Conservation (phyloP, 2,329 filamentous ascomycete species). For the Xylariales sp. region DNA sequence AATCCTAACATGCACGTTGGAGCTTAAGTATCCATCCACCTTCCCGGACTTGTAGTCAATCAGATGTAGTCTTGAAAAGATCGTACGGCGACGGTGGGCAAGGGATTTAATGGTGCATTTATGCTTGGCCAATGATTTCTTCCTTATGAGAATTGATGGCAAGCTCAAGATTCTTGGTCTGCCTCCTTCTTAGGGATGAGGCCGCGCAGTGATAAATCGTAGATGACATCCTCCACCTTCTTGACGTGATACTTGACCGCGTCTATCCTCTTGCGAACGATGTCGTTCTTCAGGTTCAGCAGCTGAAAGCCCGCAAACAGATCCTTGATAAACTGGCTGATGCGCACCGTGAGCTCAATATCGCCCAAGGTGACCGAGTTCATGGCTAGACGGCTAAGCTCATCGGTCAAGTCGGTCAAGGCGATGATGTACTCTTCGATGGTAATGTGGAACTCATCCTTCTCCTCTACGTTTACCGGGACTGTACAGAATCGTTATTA, state of each 20-base stretch:
- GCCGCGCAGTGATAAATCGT: constrained; percentile 85
- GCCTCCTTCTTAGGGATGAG: constrained; percentile 56
- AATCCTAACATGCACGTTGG: too few species aligned
- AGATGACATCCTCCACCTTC: constrained; percentile 96
- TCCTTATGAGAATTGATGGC: too few species aligned
- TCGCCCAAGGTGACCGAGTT: constrained; percentile 93
- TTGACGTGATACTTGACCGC: constrained; percentile 97
- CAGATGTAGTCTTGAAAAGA: too few species aligned
- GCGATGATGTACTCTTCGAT: constrained; percentile 96
- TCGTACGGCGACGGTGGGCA: too few species aligned
- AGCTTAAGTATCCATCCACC: too few species aligned
- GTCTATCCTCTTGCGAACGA: constrained; percentile 80
- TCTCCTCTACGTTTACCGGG: constrained; percentile 84
- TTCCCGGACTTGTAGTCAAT: too few species aligned
- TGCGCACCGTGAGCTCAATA: constrained; percentile 78
- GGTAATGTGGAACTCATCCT: constrained; percentile 88
- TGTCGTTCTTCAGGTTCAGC: constrained; percentile 95
- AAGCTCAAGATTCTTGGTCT: constrained; percentile 1
- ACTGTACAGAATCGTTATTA: constrained; percentile 49
- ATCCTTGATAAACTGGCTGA: constrained; percentile 91
- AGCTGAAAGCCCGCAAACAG: constrained; percentile 95
- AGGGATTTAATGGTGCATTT: too few species aligned
- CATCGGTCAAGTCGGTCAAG: constrained; percentile 81
- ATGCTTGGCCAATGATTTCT: too few species aligned
- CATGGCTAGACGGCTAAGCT: constrained; percentile 84